A percentile compares a stretch with the other conserved stretches of the same genome.
Conservation (phyloP, 371 early-diverging fungal species). For the Mucor ambiguus region DNA sequence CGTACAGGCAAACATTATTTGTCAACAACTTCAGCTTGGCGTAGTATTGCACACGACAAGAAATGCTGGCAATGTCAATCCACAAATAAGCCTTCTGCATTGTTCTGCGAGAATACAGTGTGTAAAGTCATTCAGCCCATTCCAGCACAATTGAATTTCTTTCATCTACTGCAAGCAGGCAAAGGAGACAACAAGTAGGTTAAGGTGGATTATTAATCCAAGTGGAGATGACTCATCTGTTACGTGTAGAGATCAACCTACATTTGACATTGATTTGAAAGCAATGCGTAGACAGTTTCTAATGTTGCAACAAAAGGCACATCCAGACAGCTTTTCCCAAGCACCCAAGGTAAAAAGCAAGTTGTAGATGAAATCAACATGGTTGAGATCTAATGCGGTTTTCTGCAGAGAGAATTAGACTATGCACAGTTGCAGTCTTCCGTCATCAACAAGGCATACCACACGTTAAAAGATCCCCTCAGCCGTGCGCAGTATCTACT, state of each 20-base stretch:
- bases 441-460: slow-evolving; percentile 86
- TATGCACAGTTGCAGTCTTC: slow-evolving; percentile 82
- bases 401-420: slow-evolving; percentile 63
- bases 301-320: slow-evolving; percentile 78
- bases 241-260: slow-evolving; percentile 43
- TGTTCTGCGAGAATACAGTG: slow-evolving; percentile 58
- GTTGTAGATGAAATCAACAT: slow-evolving; percentile 9
- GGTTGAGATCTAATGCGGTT: not conserved
- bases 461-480: slow-evolving; percentile 79
- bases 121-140: slow-evolving; percentile 76
- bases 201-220: not conserved
- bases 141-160: slow-evolving; percentile 63
- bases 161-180: slow-evolving; percentile 56
- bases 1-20: not conserved
- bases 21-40: slow-evolving; percentile 13
- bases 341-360: slow-evolving; percentile 56
- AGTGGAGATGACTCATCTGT: not conserved
- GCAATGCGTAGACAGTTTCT: slow-evolving; percentile 69
- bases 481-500: slow-evolving; percentile 82
- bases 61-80: slow-evolving; percentile 57
- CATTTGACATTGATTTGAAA: slow-evolving; percentile 71
- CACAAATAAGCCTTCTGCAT: slow-evolving; percentile 40
- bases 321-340: slow-evolving; percentile 84
- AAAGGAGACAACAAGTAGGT: slow-evolving; percentile 32
- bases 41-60: slow-evolving; percentile 24